Base-by-base conservation (phyloP, 2,329 filamentous ascomycete species). In the Colletotrichum somersetense region DNA sequence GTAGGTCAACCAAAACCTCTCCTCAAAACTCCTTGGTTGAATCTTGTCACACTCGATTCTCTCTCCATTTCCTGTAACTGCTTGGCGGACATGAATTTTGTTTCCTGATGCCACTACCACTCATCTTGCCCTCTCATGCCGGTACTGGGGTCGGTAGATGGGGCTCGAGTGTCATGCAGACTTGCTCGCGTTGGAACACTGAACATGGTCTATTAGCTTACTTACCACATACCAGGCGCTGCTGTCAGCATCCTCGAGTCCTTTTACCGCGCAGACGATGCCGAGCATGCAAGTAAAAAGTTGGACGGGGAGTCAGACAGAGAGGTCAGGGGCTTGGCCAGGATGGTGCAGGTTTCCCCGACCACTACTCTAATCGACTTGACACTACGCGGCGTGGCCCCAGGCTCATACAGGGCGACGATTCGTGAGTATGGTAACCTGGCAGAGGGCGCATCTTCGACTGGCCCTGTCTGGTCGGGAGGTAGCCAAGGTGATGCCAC, bases 201-300 rank as follows among this genome's bases (percentile, higher is more conserved):
- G 53, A 26, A 58, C 35, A 20, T 42, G n/a, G 14, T n/a, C 42
- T 42, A 53, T 46, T 46, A 40, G 65, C 69, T 69, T 57, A 69
- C 65, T 72, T 66, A 58, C 44, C 18, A 64, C 42, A 18, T 38
- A 53, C 30, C 75, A 90, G 92, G 90, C 79, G 93, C 95, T 40
- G 94, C 96, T 56, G 96, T 99, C 55, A 97, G 95, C 83, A 98
- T 99, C 78, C 90, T 99, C 73, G 96, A 99, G 85, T 97, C 94
- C 68, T 91, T 88, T 76, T 78, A 84, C 77, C 91, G 94, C 33
- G 57, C 50, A 56, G 52, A 70, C n/a, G 56, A 55, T 26, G 88
- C 46, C n/a, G n/a, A 91, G 67, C 77, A 76, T 53, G 77, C 80
- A 35, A 74, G 79, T n/a, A 73, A 76, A 73, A 78, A 77, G 65